phyloP scores from a whole-genome alignment of 192 early-diverging fungal genomes.

The Backusella tuberculispora region DNA sequence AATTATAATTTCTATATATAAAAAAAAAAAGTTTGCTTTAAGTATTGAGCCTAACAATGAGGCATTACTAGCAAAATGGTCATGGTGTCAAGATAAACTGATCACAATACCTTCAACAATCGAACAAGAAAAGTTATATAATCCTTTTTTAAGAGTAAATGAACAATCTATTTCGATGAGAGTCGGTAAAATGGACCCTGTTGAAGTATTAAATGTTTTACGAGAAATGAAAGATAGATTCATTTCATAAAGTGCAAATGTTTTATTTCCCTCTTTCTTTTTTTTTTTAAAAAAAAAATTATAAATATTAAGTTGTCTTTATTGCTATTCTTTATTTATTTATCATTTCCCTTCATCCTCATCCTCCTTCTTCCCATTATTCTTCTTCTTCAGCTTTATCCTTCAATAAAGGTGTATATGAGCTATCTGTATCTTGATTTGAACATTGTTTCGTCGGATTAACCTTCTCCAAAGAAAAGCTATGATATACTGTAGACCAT shows the following conservation, averaged over 20 bases:
- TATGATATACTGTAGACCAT: not conserved
- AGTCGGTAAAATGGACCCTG: conserved; percentile 62
- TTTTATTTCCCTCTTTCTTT: not conserved
- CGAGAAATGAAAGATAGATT: conserved; percentile 77
- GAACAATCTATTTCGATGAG: conserved; percentile 61
- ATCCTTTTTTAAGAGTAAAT: conserved; percentile 89
- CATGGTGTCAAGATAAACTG: conserved; percentile 55
- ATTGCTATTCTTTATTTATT: not conserved
- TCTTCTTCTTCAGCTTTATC: not conserved
- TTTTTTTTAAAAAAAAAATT: too few relatives aligned
- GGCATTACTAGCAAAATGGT: conserved; percentile 66
- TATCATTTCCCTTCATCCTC: not conserved
- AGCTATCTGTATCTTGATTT: not conserved
- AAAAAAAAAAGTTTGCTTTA: conserved; percentile 72
- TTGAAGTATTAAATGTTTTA: conserved; percentile 76
- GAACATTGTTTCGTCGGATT: not conserved
- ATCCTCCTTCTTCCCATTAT: not conserved
- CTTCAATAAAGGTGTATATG: not conserved
- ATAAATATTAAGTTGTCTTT: conserved; percentile 2
- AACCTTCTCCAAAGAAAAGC: not conserved
- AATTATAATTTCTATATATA: not conserved
- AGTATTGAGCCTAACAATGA: conserved; percentile 80
- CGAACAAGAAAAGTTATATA: conserved; percentile 82
- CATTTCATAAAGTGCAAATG: not conserved
- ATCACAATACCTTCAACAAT: conserved; percentile 84